Evolutionary conservation across 139 green algal genomes (phyloP).

Genomic region (Bryopsis sp.): DNA sequence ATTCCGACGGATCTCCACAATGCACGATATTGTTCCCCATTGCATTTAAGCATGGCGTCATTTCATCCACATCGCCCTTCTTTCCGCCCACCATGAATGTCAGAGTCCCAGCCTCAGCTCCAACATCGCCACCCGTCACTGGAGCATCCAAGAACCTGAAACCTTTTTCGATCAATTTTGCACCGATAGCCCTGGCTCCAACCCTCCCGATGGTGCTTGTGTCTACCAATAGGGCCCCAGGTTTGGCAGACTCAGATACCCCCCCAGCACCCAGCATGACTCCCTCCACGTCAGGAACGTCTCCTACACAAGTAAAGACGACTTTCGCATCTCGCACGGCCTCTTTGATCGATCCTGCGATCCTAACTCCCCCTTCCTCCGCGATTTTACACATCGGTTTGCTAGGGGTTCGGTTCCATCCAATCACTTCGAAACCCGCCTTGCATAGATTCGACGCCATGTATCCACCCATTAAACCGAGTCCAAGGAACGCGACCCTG

Average conservation of each 20-base stretch:
- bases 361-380: background rate
- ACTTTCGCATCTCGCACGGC: background rate
- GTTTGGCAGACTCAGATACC: background rate
- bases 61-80: background rate
- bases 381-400: background rate
- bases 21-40: background rate
- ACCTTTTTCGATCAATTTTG: background rate
- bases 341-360: background rate
- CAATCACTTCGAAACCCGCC: background rate
- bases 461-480: constrained; percentile 2
- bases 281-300: background rate
- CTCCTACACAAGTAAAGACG: background rate
- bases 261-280: background rate
- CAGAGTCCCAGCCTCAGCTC: constrained; percentile 4
- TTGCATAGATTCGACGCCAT: background rate
- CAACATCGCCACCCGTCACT: background rate
- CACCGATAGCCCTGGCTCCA: background rate
- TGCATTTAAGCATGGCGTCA: background rate
- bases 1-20: no score
- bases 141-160: constrained; percentile 2
- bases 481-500: constrained; percentile 8
- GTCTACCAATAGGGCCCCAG: background rate
- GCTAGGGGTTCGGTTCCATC: constrained; percentile 3
- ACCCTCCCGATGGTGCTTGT: constrained; percentile 10
- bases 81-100: constrained; percentile 3